Evolutionary conservation across 1,284 basidiomycete genomes (phyloP).

Genomic region (Cryptococcus sp.): DNA sequence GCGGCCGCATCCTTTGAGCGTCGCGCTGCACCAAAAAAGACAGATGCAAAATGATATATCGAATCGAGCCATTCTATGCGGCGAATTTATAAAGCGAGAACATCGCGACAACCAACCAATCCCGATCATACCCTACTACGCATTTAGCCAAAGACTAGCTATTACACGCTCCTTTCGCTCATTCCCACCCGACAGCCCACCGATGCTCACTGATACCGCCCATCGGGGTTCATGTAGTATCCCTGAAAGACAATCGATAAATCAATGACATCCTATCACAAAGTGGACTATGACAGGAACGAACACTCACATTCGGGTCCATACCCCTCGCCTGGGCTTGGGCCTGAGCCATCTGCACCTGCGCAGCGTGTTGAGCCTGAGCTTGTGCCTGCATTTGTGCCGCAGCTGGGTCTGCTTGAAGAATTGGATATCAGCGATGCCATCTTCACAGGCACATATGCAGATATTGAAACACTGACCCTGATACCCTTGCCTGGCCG

Average conservation of each 20-base stretch:
- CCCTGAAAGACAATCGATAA: constrained; percentile 11
- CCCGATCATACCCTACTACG: neutral
- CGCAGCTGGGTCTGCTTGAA: constrained; percentile 27
- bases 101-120: too few species aligned
- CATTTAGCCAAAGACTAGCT: too few species aligned
- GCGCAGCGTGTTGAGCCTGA: constrained; percentile 43
- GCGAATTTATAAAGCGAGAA: too few species aligned
- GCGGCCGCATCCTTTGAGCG: too few species aligned
- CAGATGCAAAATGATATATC: too few species aligned
- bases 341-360: constrained; percentile 45
- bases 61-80: too few species aligned
- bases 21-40: too few species aligned
- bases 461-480: constrained; percentile 21
- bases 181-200: too few species aligned
- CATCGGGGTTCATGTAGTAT: constrained; percentile 37
- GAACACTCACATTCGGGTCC: constrained; percentile 32
- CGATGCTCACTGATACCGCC: constrained; percentile 18
- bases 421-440: neutral
- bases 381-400: constrained; percentile 51
- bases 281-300: neutral
- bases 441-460: neutral
- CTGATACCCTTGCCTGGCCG: constrained; percentile 38
- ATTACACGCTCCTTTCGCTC: too few species aligned
- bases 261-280: neutral
- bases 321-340: constrained; percentile 31